Evolutionary conservation across 805 yeast genomes (phyloP), one percentile per base, ranked within the genome.

Genomic region (Metschnikowia cubensis): DNA sequence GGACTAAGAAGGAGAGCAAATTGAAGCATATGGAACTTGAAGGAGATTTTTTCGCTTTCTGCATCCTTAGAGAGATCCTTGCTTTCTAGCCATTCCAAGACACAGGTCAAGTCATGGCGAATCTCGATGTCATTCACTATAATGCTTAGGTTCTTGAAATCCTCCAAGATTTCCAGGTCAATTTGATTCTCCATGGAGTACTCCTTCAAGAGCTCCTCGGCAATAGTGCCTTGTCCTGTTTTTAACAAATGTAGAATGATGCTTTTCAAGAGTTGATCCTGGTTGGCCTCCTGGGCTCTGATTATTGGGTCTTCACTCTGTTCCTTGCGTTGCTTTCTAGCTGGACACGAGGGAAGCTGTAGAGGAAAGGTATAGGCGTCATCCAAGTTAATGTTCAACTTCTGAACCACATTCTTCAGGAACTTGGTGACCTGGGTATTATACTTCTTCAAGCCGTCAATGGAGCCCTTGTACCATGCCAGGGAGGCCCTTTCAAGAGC

Each of bases 291-390:
- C 44, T 59, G 63, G 33, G 56, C 51, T 42, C 37, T 42, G 17
- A 6, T 20, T n/a, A 20, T 10, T n/a, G 29, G 17, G n/a, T 31
- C n/a, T 17, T 34, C 45, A 11, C 20, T 6, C 15, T 13, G n/a
- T 13, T 35, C 36, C 15, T 22, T 42, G 13, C 22, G 15, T 10
- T 13, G 17, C 22, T 46, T 52, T 22, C 44, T 50, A 5, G 50
- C 50, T 4, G 74, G 73, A 37, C 54, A 57, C 37, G 66, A 61
- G 45, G 65, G 55, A 42, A 72, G 57, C 50, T 57, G 58, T 48
- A 73, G 59, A 0, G 75, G 74, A 49, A 66, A 73, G 1, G 70
- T 64, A 53, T 73, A 73, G 6, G 77, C 75, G 17, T 69, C 74
- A 56, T 73, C 77, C 33, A 73, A 54, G 48, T 68, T 68, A 33